Percentiles rank a stretch among this genome's conserved stretches.
Conservation (phyloP, 2,329 filamentous ascomycete species). For the Calycina marina region DNA sequence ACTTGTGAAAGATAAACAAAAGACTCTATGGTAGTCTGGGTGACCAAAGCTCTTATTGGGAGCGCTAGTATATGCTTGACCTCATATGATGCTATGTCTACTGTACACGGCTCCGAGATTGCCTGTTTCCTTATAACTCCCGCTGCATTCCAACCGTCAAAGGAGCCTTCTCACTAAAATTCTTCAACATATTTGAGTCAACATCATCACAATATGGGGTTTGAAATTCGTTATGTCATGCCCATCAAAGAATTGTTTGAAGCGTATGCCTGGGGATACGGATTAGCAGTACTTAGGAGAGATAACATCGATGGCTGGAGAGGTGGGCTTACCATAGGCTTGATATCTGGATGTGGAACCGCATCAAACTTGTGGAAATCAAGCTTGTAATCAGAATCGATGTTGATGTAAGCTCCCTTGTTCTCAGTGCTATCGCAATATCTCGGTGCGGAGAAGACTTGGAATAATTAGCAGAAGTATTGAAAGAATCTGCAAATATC, state of each 20-base stretch:
- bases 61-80: too few relatives aligned
- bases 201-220: too few relatives aligned
- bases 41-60: too few relatives aligned
- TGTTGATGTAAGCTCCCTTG: conserved; percentile 96
- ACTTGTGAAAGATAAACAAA: too few relatives aligned
- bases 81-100: conserved; percentile 7
- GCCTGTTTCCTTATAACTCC: too few relatives aligned
- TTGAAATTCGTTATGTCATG: conserved; percentile 3
- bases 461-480: conserved; percentile 8
- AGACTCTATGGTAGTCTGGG: too few relatives aligned
- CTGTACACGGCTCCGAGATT: too few relatives aligned
- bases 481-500: conserved; percentile 10
- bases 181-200: too few relatives aligned
- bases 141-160: too few relatives aligned
- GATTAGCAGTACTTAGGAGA: background rate
- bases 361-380: conserved; percentile 89
- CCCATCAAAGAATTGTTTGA: conserved; percentile 1
- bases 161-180: too few relatives aligned
- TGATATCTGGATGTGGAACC: conserved; percentile 89
- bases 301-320: background rate
- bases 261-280: conserved; percentile 1
- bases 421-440: conserved; percentile 98
- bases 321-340: conserved; percentile 74
- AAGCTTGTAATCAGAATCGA: conserved; percentile 82
- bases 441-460: conserved; percentile 90